These are phyloP conservation scores for Lactarius akahatsu DNA, from an alignment of 768 basidiomycete genomes.

Conservation along the genomic window DNA sequence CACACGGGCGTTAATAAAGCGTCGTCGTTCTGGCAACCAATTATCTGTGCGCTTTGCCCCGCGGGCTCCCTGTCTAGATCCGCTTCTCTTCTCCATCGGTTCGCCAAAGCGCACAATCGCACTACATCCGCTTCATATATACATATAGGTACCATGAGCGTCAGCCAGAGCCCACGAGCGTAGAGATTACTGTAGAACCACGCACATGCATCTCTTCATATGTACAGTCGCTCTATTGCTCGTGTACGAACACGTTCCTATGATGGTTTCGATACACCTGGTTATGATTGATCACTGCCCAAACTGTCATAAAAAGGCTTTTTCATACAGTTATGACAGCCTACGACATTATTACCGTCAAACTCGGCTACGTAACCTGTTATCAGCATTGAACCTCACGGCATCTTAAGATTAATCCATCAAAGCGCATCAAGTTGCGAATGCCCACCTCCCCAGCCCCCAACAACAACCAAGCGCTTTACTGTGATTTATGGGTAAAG, in stretches of 20 bases:
- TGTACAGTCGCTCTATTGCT: neutral
- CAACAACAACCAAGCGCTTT: neutral
- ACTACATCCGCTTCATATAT: neutral
- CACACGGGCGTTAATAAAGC: neutral
- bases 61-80: neutral
- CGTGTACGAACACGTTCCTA: neutral
- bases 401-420: neutral
- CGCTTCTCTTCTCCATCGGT: neutral
- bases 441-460: neutral
- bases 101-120: neutral
- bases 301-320: neutral
- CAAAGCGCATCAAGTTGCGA: neutral
- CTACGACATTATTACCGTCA: no score
- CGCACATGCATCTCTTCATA: neutral
- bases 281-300: no score
- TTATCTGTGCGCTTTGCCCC: neutral
- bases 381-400: neutral
- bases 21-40: constrained; percentile 1
- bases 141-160: neutral
- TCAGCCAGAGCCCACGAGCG: neutral
- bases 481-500: neutral
- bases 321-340: no score
- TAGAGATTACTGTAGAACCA: neutral
- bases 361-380: neutral
- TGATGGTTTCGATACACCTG: no score